A percentile compares a stretch with the other conserved stretches of the same genome.
Evolutionary conservation across 441 rosid species (phyloP).

Genomic region (Gossypium schwendimanii): DNA sequence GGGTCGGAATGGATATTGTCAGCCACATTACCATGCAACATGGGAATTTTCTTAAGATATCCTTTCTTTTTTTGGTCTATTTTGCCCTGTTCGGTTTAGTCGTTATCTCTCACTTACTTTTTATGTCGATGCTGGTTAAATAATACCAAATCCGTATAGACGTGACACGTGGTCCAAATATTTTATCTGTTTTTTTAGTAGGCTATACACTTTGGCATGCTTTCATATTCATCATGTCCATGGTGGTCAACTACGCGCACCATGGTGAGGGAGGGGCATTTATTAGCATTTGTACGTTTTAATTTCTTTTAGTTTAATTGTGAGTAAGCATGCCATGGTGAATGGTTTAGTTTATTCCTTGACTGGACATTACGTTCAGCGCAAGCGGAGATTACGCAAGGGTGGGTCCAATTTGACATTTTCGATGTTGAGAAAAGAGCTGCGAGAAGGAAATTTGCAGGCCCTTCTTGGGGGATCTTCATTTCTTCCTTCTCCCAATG

Average conservation of each 20-base stretch:
- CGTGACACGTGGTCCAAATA: not conserved
- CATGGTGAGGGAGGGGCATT: not conserved
- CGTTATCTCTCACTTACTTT: not conserved
- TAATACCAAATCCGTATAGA: not conserved
- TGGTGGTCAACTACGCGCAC: not conserved
- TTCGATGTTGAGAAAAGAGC: slow-evolving; percentile 54
- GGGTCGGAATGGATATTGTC: slow-evolving; percentile 67
- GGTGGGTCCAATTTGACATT: slow-evolving; percentile 52
- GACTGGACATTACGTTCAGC: slow-evolving; percentile 56
- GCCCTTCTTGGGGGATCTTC: slow-evolving; percentile 60
- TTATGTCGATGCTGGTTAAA: not conserved
- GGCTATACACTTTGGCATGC: no score
- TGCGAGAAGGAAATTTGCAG: slow-evolving; percentile 57
- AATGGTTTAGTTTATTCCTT: slow-evolving; percentile 36
- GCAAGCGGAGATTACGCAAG: slow-evolving; percentile 58
- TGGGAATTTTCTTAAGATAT: slow-evolving; percentile 66
- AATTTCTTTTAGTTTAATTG: not conserved
- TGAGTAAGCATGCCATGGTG: not conserved
- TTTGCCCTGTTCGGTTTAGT: not conserved
- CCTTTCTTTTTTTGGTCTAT: slow-evolving; percentile 50
- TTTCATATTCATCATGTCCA: not conserved
- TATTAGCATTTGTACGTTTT: not conserved
- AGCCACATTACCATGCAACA: slow-evolving; percentile 69
- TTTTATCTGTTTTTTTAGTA: not conserved
- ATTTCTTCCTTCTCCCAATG: slow-evolving; percentile 36